Conservation (phyloP, 768 basidiomycete genomes). For the Gyrodon lividus region DNA sequence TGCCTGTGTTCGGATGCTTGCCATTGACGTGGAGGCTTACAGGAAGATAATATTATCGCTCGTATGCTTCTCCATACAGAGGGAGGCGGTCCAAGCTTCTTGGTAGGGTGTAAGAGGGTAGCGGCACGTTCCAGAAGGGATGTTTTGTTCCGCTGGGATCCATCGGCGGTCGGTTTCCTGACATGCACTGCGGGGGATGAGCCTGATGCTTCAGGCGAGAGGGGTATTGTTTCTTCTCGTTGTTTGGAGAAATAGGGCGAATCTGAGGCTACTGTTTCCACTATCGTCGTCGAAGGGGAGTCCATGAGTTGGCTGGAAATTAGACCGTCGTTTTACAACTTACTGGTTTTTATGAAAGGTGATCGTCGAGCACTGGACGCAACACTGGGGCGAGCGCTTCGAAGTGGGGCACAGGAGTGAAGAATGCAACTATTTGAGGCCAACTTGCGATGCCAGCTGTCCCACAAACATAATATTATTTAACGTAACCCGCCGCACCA, state of each 20-base stretch:
- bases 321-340: conserved; percentile 6
- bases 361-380: background rate
- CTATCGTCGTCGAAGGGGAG: conserved; percentile 8
- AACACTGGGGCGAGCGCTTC: too few species aligned
- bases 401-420: too few species aligned
- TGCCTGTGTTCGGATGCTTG: background rate
- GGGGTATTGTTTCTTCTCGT: background rate
- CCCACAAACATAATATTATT: too few species aligned
- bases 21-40: conserved; percentile 36
- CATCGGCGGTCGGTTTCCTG: conserved; percentile 5
- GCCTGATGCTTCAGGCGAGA: conserved; percentile 8
- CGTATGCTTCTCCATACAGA: conserved; percentile 44
- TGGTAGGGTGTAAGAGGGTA: conserved; percentile 38
- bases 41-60: conserved; percentile 56
- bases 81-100: conserved; percentile 42
- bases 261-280: conserved; percentile 9
- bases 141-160: conserved; percentile 4
- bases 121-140: conserved; percentile 21
- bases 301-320: conserved; percentile 14
- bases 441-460: too few species aligned
- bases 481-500: too few species aligned
- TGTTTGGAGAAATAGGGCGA: conserved; percentile 4
- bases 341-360: conserved; percentile 3
- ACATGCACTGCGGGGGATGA: conserved; percentile 12
- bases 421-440: too few species aligned